These are phyloP conservation scores for Calocera cornea DNA, from an alignment of 768 basidiomycete genomes.

Conservation along the genomic window DNA sequence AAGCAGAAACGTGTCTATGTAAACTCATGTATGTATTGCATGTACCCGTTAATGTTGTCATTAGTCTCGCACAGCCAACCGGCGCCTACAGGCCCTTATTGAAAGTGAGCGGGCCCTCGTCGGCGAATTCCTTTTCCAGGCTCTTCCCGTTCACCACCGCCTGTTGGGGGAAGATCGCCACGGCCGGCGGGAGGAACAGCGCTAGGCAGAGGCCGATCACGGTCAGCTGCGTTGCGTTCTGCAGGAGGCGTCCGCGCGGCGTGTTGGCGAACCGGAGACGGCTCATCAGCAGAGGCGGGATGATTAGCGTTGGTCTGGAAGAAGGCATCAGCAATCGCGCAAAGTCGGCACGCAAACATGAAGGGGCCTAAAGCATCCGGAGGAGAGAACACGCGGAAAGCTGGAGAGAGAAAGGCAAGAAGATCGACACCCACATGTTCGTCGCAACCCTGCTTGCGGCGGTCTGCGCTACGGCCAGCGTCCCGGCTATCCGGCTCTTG, in stretches of 20 bases:
- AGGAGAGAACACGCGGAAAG: neutral
- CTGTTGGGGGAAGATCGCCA: conserved; percentile 30
- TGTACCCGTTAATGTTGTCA: neutral
- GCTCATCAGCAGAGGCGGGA: conserved; percentile 29
- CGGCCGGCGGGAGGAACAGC: conserved; percentile 29
- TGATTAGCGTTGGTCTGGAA: conserved; percentile 27
- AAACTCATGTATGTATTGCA: no score
- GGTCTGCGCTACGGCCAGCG: conserved; percentile 27
- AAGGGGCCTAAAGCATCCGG: neutral
- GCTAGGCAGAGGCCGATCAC: conserved; percentile 26
- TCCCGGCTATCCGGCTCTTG: conserved; percentile 26
- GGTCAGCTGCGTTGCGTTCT: conserved; percentile 24
- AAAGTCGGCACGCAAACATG: neutral
- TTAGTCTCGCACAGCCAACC: neutral
- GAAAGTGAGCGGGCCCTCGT: conserved; percentile 23
- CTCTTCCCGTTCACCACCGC: conserved; percentile 24
- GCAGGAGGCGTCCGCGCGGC: conserved; percentile 20
- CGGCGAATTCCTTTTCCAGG: conserved; percentile 24
- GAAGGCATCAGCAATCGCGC: neutral
- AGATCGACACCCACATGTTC: conserved; percentile 23
- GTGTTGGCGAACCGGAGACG: conserved; percentile 24
- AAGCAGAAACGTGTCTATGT: no score
- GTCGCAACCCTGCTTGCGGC: conserved; percentile 28
- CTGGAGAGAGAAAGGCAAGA: neutral
- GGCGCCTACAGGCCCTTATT: conserved; percentile 26